phyloP scores from a whole-genome alignment of 2,329 filamentous ascomycete species.

The Hypoxylon sp. region DNA sequence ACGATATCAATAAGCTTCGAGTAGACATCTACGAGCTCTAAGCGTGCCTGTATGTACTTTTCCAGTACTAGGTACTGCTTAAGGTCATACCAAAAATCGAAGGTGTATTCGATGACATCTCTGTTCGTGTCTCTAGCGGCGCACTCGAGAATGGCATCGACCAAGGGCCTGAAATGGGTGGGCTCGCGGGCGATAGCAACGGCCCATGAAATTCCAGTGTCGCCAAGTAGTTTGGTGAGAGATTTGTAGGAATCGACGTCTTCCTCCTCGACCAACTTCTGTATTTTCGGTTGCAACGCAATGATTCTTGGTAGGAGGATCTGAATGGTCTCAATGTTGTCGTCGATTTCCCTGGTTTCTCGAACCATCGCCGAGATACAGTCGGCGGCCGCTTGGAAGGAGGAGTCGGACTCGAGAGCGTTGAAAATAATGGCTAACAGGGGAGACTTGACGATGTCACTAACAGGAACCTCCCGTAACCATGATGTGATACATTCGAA shows the following conservation, averaged over 20 bases:
- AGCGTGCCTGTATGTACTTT: conserved; percentile 82
- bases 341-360: conserved; percentile 93
- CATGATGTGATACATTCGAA: conserved; percentile 97
- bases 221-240: conserved; percentile 87
- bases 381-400: conserved; percentile 88
- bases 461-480: conserved; percentile 90
- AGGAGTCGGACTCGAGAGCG: conserved; percentile 76
- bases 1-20: conserved; percentile 92
- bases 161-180: conserved; percentile 79
- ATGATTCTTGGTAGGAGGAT: conserved; percentile 83
- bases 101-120: conserved; percentile 92
- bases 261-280: conserved; percentile 77
- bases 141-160: conserved; percentile 92
- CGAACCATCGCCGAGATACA: conserved; percentile 91
- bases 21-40: conserved; percentile 82
- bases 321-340: conserved; percentile 83
- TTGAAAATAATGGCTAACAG: conserved; percentile 83
- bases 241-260: conserved; percentile 88
- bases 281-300: conserved; percentile 78
- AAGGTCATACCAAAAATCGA: conserved; percentile 97
- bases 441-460: conserved; percentile 83
- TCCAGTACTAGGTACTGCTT: conserved; percentile 96
- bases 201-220: conserved; percentile 94
- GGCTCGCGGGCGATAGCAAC: conserved; percentile 89
- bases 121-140: conserved; percentile 85